Evolutionary conservation across 2,329 filamentous ascomycete genomes (phyloP).

Genomic region (Cordyceps farinosa): DNA sequence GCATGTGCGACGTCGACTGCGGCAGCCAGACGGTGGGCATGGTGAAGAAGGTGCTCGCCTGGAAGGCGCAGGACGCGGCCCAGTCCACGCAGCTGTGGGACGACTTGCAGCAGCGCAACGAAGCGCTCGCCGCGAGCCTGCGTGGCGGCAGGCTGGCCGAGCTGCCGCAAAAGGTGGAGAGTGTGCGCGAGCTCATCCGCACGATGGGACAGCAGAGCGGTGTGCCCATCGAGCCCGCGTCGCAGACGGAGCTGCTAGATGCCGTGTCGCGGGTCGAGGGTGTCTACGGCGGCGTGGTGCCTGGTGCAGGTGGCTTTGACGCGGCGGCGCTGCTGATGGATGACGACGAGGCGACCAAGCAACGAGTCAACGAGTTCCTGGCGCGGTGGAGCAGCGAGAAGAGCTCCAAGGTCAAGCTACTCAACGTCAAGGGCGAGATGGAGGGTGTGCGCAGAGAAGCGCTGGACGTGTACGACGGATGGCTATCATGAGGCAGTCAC

Average conservation of each 20-base stretch:
- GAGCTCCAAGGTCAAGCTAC: slow-evolving; percentile 61
- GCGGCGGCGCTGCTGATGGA: slow-evolving; percentile 77
- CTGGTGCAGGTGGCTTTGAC: slow-evolving; percentile 91
- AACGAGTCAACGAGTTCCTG: slow-evolving; percentile 59
- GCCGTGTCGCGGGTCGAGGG: slow-evolving; percentile 68
- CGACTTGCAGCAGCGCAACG: slow-evolving; percentile 69
- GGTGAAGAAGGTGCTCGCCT: slow-evolving; percentile 87
- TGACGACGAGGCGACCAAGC: slow-evolving; percentile 64
- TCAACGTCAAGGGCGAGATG: slow-evolving; percentile 69
- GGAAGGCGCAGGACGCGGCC: slow-evolving; percentile 63
- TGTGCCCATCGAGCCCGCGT: slow-evolving; percentile 84
- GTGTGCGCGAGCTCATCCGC: slow-evolving; percentile 61
- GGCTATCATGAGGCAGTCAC: slow-evolving; percentile 29
- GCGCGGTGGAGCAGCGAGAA: slow-evolving; percentile 59
- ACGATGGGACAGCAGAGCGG: slow-evolving; percentile 70
- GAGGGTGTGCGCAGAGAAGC: slow-evolving; percentile 57
- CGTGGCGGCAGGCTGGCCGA: slow-evolving; percentile 44
- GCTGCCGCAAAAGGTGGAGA: slow-evolving; percentile 45
- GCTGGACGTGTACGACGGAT: slow-evolving; percentile 41
- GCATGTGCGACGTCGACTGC: slow-evolving; percentile 96
- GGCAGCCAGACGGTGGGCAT: slow-evolving; percentile 91
- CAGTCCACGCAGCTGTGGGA: slow-evolving; percentile 71
- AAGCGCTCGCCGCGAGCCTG: slow-evolving; percentile 63
- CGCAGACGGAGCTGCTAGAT: slow-evolving; percentile 82
- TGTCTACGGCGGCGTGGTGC: slow-evolving; percentile 87